Evolutionary conservation across 495 filamentous ascomycete species (phyloP), one percentile per base, ranked within the genome.

Genomic region (Hamigera avellanea): DNA sequence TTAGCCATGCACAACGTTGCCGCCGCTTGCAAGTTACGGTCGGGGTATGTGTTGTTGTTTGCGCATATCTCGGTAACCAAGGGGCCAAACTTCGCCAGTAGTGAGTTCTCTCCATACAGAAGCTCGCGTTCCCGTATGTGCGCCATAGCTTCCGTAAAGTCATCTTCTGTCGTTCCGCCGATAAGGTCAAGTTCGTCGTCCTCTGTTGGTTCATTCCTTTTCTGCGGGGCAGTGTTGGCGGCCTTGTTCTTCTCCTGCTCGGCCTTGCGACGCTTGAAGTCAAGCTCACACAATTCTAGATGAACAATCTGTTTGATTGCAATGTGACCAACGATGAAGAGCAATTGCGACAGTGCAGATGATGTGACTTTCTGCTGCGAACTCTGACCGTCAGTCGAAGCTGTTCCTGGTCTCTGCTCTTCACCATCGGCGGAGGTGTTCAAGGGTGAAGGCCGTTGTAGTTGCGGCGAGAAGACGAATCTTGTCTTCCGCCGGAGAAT

Each of bases 281-380:
- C 91, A 26, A 88, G 73, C 52, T 99, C 91, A 58, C 86, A 88
- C 2, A 96, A 71, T 45, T 99, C 91, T n/a, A 99, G 70, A 56
- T 99, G 93, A n/a, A 99, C 91, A 41, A 96, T 99, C 49, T 99
- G 91, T 56, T 98, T 98, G 61, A 98, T 86, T 19, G 89, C 88
- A 40, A 95, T 84, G 50, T 98, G 89, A 4, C 89, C 91, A 35
- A 98, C 89, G 35, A 95, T 78, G 57, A 95, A 99, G 4, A 99
- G 70, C 2, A 99, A 71, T 44, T 95, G 93, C 0, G 89, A 91
- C 0, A 99, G 68, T 1, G 75, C 80, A 19, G 83, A 70, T 3
- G 83, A 77, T 8, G 72, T 70, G 12, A 53, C 49, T 26, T 53
- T 66, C 7, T 42, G 45, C 16, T 45, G 58, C 17, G 56, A 33